phyloP scores from a whole-genome alignment of 345 rosid genomes.

The Triadica sebifera region DNA sequence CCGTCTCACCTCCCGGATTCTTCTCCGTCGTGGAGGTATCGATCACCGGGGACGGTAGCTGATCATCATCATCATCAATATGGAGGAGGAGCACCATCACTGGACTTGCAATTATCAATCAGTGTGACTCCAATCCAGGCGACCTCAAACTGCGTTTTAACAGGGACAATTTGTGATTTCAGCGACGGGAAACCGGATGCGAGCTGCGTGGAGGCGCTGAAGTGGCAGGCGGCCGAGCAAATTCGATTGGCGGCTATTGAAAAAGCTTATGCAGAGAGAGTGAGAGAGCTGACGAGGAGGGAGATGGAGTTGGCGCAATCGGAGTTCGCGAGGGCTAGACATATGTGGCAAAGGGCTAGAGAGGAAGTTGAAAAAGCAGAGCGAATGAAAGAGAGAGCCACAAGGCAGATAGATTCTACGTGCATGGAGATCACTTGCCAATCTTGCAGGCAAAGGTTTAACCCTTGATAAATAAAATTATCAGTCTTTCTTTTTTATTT shows the following conservation, averaged over 20 bases:
- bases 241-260: slow-evolving; percentile 76
- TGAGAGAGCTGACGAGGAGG: slow-evolving; percentile 80
- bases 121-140: slow-evolving; percentile 58
- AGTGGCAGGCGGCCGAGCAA: slow-evolving; percentile 95
- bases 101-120: slow-evolving; percentile 87
- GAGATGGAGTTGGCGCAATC: slow-evolving; percentile 96
- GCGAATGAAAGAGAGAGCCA: slow-evolving; percentile 73
- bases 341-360: slow-evolving; percentile 84
- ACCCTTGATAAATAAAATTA: slow-evolving; percentile 29
- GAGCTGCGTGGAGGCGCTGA: slow-evolving; percentile 57
- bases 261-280: slow-evolving; percentile 90
- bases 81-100: slow-evolving; percentile 41
- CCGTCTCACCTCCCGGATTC: slow-evolving; percentile 26
- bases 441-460: slow-evolving; percentile 91
- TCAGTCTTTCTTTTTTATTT: neutral
- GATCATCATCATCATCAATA: slow-evolving; percentile 8
- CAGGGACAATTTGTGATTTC: slow-evolving; percentile 29
- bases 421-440: slow-evolving; percentile 98
- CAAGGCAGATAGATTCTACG: slow-evolving; percentile 59
- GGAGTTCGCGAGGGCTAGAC: slow-evolving; percentile 80
- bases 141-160: slow-evolving; percentile 21
- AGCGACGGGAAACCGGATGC: slow-evolving; percentile 27
- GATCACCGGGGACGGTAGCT: slow-evolving; percentile 18
- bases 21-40: slow-evolving; percentile 19
- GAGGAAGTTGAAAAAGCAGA: slow-evolving; percentile 84